These are phyloP conservation scores for Oryza rufipogon DNA, from an alignment of 176 grass and related monocot genomes.

Conservation along the genomic window DNA sequence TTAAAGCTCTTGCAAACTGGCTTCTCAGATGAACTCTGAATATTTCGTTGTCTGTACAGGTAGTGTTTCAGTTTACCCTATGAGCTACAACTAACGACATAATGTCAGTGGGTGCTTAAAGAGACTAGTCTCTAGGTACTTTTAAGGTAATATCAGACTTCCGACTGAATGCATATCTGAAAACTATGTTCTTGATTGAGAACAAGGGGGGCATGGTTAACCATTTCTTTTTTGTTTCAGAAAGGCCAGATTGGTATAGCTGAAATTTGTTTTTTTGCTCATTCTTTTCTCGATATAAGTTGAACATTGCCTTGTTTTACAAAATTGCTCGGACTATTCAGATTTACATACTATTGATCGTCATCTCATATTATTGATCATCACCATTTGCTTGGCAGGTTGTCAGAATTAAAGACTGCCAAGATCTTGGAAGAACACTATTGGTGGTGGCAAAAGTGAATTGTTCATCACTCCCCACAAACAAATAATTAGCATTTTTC, in stretches of 20 bases:
- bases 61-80: background rate
- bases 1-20: background rate
- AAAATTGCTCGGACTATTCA: background rate
- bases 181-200: constrained; percentile 3
- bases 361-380: too few relatives aligned
- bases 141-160: background rate
- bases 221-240: background rate
- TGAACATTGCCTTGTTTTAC: background rate
- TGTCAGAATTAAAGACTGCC: background rate
- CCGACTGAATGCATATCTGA: background rate
- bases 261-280: background rate
- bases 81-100: constrained; percentile 17
- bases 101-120: background rate
- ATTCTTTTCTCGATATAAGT: background rate
- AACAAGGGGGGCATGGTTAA: background rate
- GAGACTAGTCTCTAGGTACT: constrained; percentile 9
- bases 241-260: background rate
- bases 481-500: constrained; percentile 44
- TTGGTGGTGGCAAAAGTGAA: background rate
- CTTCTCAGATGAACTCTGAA: constrained; percentile 17
- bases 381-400: background rate
- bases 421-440: background rate
- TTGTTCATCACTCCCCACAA: background rate
- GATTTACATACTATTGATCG: background rate
- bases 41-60: background rate